phyloP scores from a whole-genome alignment of 192 early-diverging fungal species.

The Rhizoclosmatium sp. region DNA sequence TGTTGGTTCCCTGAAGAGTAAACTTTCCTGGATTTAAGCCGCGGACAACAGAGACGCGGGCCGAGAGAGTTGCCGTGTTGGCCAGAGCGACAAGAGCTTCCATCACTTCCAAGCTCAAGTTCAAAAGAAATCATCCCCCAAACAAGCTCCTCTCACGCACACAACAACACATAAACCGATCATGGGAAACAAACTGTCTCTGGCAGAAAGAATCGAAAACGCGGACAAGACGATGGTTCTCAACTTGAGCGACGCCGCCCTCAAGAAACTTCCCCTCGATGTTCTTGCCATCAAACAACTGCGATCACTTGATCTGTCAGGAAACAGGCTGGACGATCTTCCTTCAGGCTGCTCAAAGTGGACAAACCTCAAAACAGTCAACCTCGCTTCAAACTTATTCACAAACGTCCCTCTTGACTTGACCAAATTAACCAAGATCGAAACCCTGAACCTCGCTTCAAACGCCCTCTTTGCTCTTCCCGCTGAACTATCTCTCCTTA shows the following conservation, averaged over 20 bases:
- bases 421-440: conserved; percentile 71
- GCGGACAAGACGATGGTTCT: conserved; percentile 33
- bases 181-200: conserved; percentile 36
- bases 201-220: conserved; percentile 24
- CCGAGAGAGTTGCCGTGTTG: not conserved
- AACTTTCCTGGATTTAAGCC: conserved; percentile 82
- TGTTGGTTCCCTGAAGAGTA: conserved; percentile 89
- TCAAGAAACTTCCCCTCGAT: conserved; percentile 16
- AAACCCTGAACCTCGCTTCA: conserved; percentile 52
- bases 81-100: not conserved
- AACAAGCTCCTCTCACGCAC: not conserved
- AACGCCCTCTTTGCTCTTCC: conserved; percentile 76
- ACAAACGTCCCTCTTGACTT: conserved; percentile 72
- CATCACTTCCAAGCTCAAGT: not conserved
- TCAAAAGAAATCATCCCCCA: not conserved
- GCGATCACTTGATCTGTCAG: conserved; percentile 32
- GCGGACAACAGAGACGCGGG: conserved; percentile 51
- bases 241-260: conserved; percentile 26
- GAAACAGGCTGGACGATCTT: conserved; percentile 23
- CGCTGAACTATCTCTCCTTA: conserved; percentile 63
- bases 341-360: conserved; percentile 16
- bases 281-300: conserved; percentile 26
- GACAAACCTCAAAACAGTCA: conserved; percentile 12
- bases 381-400: conserved; percentile 70
- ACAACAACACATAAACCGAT: not conserved